phyloP scores from a whole-genome alignment of 805 yeast species.

The Lachancea waltii region DNA sequence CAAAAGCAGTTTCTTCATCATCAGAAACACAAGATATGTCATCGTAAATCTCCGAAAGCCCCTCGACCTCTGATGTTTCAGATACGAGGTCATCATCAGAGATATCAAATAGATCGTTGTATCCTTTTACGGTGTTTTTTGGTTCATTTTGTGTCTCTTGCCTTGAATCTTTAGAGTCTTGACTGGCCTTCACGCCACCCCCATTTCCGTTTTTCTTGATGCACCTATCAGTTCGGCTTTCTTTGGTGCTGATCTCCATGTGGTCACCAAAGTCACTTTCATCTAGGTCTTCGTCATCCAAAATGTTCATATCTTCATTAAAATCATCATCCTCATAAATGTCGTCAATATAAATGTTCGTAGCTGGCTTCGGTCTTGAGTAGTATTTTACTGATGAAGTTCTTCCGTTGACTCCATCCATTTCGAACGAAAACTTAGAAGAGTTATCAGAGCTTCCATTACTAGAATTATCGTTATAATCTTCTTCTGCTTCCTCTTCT shows the following conservation, averaged over 20 bases:
- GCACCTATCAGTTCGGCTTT: too few relatives aligned
- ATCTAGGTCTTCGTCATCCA: constrained; percentile 31
- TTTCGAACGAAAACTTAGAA: constrained; percentile 45
- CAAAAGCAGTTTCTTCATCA: not conserved
- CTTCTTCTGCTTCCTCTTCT: constrained; percentile 9
- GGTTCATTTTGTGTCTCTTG: too few relatives aligned
- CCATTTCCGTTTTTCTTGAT: not conserved
- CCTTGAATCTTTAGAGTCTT: too few relatives aligned
- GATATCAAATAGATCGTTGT: constrained; percentile 22
- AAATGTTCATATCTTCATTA: constrained; percentile 37
- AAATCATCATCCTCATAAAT: constrained; percentile 36
- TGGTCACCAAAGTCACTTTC: constrained; percentile 16
- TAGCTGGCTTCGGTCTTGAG: constrained; percentile 28
- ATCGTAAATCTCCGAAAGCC: not conserved
- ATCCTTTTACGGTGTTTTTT: constrained; percentile 3
- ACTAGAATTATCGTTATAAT: constrained; percentile 13
- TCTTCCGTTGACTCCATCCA: constrained; percentile 42
- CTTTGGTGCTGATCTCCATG: not conserved
- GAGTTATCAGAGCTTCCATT: constrained; percentile 22
- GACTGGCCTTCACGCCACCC: too few relatives aligned
- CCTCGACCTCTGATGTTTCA: not conserved
- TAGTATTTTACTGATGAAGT: constrained; percentile 50
- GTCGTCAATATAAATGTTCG: constrained; percentile 36
- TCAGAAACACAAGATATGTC: not conserved
- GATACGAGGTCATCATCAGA: constrained; percentile 17